Evolutionary conservation across 129 eudicot species (phyloP), one percentile per base, ranked within the genome.

Genomic region (Flaveria bidentis): DNA sequence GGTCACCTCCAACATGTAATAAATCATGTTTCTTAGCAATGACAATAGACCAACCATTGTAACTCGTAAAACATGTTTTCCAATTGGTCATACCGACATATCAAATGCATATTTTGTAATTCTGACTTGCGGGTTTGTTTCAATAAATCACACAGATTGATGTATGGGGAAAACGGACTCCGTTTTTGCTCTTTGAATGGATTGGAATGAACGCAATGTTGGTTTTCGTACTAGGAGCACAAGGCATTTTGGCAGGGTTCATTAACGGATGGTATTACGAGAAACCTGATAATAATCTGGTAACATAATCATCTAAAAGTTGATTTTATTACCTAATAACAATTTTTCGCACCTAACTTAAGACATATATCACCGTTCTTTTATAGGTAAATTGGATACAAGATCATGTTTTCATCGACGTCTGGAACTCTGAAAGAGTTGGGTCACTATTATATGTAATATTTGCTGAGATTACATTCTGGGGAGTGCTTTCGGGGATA

Each of bases 121-220:
- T 14, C 47, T 12, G 57, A 45, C 8, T 18, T 33, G 44, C 28
- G 46, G 7, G 9, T 26, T 61, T 25, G 65, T 22, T 9, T 51
- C 20, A 6, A 73, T 44, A 69, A 57, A 81, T 77, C 39, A 66
- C 25, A 50, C 88, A 92, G 98, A 89, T 92, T 45, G 98, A 92
- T 72, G 82, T 90, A 12, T 87, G 86, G 91, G 98, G 96, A 74
- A 44, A 69, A 22, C 85, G 96, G 7, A 85, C 64, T 9, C 96
- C 96, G 26, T 92, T 92, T 82, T 74, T 91, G 84, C 75, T 87
- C 67, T 75, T 91, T 46, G 97, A 91, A 76, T 91, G 97, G 97
- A 91, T 91, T 67, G 96, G 98, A 25, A 88, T 92, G 93, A 92
- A 92, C 25, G 96, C 96, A 0, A 90, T 92, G 96, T 69, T 92